Evolutionary conservation across 805 yeast species (phyloP), one percentile per base, ranked within the genome.

Genomic region (Saccharomycopsis selenospora): DNA sequence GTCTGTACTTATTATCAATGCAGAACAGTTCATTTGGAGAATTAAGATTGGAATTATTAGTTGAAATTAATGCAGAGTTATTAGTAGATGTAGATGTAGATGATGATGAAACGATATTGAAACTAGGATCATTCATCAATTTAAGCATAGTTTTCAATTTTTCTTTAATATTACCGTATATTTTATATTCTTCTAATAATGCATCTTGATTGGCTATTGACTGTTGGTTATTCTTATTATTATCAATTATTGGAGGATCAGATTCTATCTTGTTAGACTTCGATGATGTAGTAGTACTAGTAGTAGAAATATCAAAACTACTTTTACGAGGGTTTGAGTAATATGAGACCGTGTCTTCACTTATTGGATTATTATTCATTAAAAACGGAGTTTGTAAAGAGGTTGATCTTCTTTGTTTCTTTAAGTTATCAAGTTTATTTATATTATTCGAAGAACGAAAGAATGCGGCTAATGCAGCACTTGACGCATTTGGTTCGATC

Each of bases 401-500:
- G 11, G 44, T 40, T 3, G 51, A 40, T 14, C 54, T 25, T 25
- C 48, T 43, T 14, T 11, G 43, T 14, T 23, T 26, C 4, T 40
- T 22, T 17, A 13, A 14, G 25, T 26, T 14, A 8, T 40, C 25
- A 14, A 13, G 43, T 7, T 17, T 4, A 28, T 17, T n/a, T 4
- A 18, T 11, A 23, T 26, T 27, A 23, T 27, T 26, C n/a, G n/a
- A 27, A 14, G 24, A 24, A 28, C 55, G 57, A 50, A 67, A 65
- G 11, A 67, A 50, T 0, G 68, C 71, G 2, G 68, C 60, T 26
- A 68, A 50, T 0, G 70, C 70, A 10, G 72, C 72, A 10, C 67
- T 64, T 0, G 71, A 67, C 0, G 72, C 72, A 49, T 66, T 69
- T n/a, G 66, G 51, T 40, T 66, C 61, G 14, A 63, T 57, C 45